Base-by-base conservation (phyloP, 805 yeast genomes). In the Candida verbasci region DNA sequence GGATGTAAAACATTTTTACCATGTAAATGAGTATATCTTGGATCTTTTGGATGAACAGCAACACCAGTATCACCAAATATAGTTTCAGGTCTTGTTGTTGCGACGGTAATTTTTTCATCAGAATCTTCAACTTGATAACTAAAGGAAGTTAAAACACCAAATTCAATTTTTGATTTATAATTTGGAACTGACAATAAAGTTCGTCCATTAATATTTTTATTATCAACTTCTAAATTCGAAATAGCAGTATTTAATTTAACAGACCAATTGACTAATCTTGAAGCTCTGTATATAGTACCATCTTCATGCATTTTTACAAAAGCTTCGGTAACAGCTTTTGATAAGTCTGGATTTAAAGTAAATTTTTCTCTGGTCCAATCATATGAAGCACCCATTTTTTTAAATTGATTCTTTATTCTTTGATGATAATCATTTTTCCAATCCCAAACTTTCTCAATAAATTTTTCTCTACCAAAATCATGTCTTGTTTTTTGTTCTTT, bases 1-100 rank as follows among this genome's bases (percentile, higher is more conserved):
- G 98, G 97, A 66, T 93, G 97, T 48, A 78, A 62, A 43, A 85
- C 93, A 58, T 70, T 86, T 62, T 89, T 87, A 43, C 98, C 98
- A 58, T 93, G 98, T 56, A 93, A 73, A 60, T 93, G 98, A 48
- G 66, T 83, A 73, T 93, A 93, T 64, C 98, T 80, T 31, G 80
- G 68, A 66, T 93, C 98, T 31, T 89, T 78, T 41, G 98, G 98
- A 63, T 93, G 98, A 38, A 93, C 95, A 28, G 98, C 98, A 50
- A 93, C 84, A 58, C 83, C 98, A 39, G 97, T 88, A 66, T 93
- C 98, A 72, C 98, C 98, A 54, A 93, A 91, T 49, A 93, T 66
- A 41, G 98, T 93, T 70, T 93, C 98, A 29, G 98, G 98, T 78
- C 98, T 91, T 27, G 98, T 93, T 34, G 98, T 93, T 24, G 98